Conservation (phyloP, 2,329 filamentous ascomycete genomes). For the Hansfordia pulvinata region DNA sequence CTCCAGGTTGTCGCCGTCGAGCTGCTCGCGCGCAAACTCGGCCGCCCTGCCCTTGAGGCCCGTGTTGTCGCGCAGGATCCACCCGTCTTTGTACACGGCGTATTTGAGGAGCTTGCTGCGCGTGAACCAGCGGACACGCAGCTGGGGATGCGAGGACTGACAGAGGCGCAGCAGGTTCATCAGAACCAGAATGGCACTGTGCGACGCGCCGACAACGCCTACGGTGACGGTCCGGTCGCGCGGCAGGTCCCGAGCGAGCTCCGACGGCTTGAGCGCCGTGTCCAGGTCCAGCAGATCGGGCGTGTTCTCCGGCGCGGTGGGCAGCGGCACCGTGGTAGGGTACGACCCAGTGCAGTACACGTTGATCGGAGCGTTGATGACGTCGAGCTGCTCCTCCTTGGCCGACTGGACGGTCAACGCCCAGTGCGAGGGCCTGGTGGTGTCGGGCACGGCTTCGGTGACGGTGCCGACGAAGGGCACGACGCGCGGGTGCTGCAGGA, state of each 20-base stretch:
- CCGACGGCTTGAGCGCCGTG: conserved; percentile 36
- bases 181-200: conserved; percentile 49
- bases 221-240: conserved; percentile 24
- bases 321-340: not conserved
- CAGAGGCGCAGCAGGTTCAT: conserved; percentile 44
- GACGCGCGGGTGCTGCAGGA: conserved; percentile 24
- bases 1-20: conserved; percentile 35
- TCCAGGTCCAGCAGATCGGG: conserved; percentile 35
- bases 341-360: conserved; percentile 3
- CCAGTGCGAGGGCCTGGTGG: too few species aligned
- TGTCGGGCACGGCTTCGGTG: conserved; percentile 22
- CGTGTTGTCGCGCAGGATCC: conserved; percentile 52
- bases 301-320: conserved; percentile 2
- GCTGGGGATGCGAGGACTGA: conserved; percentile 31
- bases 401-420: too few species aligned
- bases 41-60: conserved; percentile 50
- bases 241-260: conserved; percentile 26
- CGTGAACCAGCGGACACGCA: conserved; percentile 48
- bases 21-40: conserved; percentile 41
- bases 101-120: conserved; percentile 42
- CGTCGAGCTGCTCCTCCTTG: conserved; percentile 20
- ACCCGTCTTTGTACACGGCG: conserved; percentile 46
- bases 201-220: conserved; percentile 47
- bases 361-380: conserved; percentile 23
- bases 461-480: conserved; percentile 22